These are phyloP conservation scores for Sporothrix brunneoviolacea DNA, from an alignment of 2,329 filamentous ascomycete species.

Conservation along the genomic window DNA sequence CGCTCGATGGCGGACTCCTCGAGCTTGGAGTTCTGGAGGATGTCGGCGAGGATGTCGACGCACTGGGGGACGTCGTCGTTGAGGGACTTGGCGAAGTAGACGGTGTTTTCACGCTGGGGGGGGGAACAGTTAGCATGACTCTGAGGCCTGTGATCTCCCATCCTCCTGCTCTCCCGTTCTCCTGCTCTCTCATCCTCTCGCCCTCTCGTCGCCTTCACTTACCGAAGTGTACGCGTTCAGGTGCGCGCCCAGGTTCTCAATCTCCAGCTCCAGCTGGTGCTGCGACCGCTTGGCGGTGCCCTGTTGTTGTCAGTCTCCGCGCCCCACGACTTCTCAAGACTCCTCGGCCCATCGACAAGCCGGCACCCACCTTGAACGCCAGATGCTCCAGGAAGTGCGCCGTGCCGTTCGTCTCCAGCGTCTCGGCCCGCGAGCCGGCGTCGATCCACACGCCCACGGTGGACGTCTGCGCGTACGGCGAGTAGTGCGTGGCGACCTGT, in stretches of 20 bases:
- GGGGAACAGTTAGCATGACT: conserved; percentile 19
- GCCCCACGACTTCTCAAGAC: too few species aligned
- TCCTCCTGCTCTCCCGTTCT: neutral
- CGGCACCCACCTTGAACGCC: conserved; percentile 90
- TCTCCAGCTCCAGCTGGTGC: conserved; percentile 97
- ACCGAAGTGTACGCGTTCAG: conserved; percentile 99
- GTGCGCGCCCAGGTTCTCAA: conserved; percentile 99
- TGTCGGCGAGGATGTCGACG: conserved; percentile 97
- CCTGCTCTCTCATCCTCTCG: neutral
- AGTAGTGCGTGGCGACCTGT: conserved; percentile 96
- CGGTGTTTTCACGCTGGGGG: conserved; percentile 87
- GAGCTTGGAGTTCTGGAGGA: conserved; percentile 98
- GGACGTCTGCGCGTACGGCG: conserved; percentile 95
- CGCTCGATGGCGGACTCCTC: conserved; percentile 89
- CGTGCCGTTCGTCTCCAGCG: conserved; percentile 96
- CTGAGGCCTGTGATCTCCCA: too few species aligned
- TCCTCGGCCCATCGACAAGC: too few species aligned
- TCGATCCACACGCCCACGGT: conserved; percentile 99
- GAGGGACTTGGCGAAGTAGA: conserved; percentile 99
- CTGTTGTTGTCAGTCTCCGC: conserved; percentile 35
- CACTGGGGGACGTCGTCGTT: conserved; percentile 94
- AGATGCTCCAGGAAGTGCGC: conserved; percentile 99
- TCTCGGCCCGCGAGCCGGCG: conserved; percentile 95
- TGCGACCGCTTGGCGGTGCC: conserved; percentile 91
- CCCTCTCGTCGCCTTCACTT: conserved; percentile 21